phyloP scores from a whole-genome alignment of 768 basidiomycete species.

The Tulasnella sp. region DNA sequence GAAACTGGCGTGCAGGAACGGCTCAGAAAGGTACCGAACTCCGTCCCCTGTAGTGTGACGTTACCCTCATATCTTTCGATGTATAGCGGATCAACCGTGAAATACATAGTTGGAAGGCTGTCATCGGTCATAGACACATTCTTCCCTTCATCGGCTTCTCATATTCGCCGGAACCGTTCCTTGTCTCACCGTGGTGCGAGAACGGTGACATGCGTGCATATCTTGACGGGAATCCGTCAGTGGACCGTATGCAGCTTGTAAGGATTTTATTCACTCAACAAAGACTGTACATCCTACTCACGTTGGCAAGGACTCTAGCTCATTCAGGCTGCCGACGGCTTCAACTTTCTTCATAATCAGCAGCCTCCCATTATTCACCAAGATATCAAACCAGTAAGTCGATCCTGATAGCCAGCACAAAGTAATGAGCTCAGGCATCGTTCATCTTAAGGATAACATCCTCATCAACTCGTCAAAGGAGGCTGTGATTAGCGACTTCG shows the following conservation, averaged over 20 bases:
- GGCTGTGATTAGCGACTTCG: constrained; percentile 6
- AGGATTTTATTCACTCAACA: not conserved
- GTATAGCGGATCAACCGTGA: constrained; percentile 3
- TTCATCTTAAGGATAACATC: constrained; percentile 17
- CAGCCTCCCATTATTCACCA: constrained; percentile 3
- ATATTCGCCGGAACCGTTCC: not conserved
- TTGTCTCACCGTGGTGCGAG: constrained; percentile 5
- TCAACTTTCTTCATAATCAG: constrained; percentile 1
- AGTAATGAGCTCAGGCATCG: too few species aligned
- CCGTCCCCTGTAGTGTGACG: not conserved
- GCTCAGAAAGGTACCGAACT: not conserved
- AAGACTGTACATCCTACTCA: too few species aligned
- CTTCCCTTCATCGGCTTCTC: constrained; percentile 8
- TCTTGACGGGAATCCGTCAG: not conserved
- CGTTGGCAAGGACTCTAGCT: not conserved
- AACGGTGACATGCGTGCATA: not conserved
- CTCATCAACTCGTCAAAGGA: not conserved
- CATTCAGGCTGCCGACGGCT: not conserved
- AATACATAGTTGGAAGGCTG: not conserved
- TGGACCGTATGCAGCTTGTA: not conserved
- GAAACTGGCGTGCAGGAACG: not conserved
- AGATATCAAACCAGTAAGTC: constrained; percentile 3
- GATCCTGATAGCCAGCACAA: too few species aligned
- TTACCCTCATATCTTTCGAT: not conserved
- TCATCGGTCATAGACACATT: not conserved